Evolutionary conservation across 805 yeast species (phyloP).

Genomic region (Metschnikowia hibisci): DNA sequence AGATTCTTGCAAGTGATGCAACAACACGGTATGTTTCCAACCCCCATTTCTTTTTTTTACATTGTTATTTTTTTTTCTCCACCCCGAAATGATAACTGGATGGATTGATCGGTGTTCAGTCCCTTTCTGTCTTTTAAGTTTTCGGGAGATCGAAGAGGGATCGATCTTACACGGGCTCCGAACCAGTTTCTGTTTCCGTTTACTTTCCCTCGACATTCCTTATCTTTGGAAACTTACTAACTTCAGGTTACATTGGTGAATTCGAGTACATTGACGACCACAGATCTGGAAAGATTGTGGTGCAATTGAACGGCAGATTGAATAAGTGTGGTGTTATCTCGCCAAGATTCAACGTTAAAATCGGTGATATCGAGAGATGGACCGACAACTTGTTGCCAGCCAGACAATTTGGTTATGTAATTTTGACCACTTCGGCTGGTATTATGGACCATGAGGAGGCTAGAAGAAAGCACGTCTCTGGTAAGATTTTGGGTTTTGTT

Average conservation of each 20-base stretch:
- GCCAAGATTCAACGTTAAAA: slow-evolving; percentile 97
- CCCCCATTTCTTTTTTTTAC: neutral
- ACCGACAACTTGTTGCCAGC: slow-evolving; percentile 97
- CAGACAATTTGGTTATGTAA: slow-evolving; percentile 97
- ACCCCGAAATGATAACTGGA: slow-evolving; percentile 98
- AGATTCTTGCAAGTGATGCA: slow-evolving; percentile 31
- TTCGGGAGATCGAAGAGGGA: slow-evolving; percentile 77
- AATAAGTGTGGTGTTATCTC: slow-evolving; percentile 97
- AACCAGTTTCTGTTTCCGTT: slow-evolving; percentile 46
- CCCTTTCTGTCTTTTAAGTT: slow-evolving; percentile 97
- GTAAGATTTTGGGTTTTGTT: slow-evolving; percentile 97
- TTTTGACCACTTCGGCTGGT: slow-evolving; percentile 98
- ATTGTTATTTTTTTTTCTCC: neutral
- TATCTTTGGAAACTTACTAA: slow-evolving; percentile 17
- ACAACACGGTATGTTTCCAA: slow-evolving; percentile 26
- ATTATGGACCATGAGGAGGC: slow-evolving; percentile 99
- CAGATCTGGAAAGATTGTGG: slow-evolving; percentile 36
- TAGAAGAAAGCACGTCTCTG: slow-evolving; percentile 99
- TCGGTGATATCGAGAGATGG: slow-evolving; percentile 96
- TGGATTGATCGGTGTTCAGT: slow-evolving; percentile 82
- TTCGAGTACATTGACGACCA: slow-evolving; percentile 36
- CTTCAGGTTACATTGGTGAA: slow-evolving; percentile 31
- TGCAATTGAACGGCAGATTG: slow-evolving; percentile 34
- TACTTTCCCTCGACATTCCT: slow-evolving; percentile 62
- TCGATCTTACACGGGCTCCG: slow-evolving; percentile 64